Conservation (phyloP, 805 yeast species). For the Saturnispora quitensis region DNA sequence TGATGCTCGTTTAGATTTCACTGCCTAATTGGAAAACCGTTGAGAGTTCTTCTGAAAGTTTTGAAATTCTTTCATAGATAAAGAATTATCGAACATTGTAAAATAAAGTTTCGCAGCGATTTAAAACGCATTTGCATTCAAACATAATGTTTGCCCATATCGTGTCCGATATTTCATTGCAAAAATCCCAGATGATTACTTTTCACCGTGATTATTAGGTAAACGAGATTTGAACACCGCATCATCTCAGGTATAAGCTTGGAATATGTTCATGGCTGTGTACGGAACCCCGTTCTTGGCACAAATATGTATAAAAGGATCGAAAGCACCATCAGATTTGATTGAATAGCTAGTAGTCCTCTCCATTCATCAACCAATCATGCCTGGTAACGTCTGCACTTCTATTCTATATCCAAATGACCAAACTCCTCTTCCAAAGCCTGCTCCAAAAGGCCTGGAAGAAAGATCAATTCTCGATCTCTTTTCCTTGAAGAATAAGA, state of each 20-base stretch:
- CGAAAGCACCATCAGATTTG: neutral
- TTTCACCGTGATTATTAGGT: neutral
- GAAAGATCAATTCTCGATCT: constrained; percentile 15
- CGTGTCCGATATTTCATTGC: neutral
- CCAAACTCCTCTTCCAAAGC: constrained; percentile 22
- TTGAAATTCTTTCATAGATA: neutral
- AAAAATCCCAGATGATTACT: neutral
- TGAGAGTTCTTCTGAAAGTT: neutral
- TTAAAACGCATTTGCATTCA: neutral
- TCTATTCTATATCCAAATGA: constrained; percentile 19
- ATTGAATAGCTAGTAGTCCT: neutral
- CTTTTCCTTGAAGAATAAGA: constrained; percentile 34
- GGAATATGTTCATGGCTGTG: neutral
- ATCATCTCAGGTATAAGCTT: neutral
- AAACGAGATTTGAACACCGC: neutral
- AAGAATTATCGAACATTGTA: neutral
- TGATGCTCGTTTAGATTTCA: neutral
- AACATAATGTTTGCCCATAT: neutral
- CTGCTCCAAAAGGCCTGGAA: constrained; percentile 19
- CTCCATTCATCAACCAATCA: constrained; percentile 1
- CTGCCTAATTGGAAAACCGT: neutral
- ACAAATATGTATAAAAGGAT: neutral
- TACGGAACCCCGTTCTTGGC: neutral
- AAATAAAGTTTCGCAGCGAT: neutral
- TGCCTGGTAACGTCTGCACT: constrained; percentile 20